phyloP scores from a whole-genome alignment of 768 basidiomycete species.

The Aureoboletus auriporus region DNA sequence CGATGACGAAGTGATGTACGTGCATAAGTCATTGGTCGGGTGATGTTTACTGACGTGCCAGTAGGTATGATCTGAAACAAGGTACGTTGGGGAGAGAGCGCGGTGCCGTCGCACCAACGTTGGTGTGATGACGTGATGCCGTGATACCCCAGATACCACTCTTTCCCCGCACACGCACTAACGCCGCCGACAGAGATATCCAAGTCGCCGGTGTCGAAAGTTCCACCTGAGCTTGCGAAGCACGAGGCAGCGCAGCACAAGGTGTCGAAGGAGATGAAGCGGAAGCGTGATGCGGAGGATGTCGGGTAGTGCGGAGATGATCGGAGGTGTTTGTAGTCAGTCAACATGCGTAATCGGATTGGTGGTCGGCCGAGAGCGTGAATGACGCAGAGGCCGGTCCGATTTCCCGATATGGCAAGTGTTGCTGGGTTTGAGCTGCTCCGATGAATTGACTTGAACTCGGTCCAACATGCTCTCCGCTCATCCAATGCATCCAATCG shows the following conservation, averaged over 20 bases:
- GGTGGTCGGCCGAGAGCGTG: constrained; percentile 12
- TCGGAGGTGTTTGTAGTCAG: neutral
- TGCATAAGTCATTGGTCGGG: constrained; percentile 14
- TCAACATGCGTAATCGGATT: neutral
- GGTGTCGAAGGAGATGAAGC: constrained; percentile 92
- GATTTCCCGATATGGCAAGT: constrained; percentile 15
- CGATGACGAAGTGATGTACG: constrained; percentile 95
- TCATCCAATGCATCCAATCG: constrained; percentile 31
- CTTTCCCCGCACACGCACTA: constrained; percentile 18
- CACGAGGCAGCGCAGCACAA: constrained; percentile 91
- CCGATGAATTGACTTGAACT: neutral
- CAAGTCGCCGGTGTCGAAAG: constrained; percentile 90
- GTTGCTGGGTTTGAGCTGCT: neutral
- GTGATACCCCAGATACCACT: constrained; percentile 10
- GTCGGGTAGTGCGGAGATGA: constrained; percentile 37
- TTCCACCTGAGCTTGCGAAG: constrained; percentile 81
- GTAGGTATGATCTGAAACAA: constrained; percentile 93
- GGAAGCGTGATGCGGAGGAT: constrained; percentile 84
- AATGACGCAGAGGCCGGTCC: constrained; percentile 16
- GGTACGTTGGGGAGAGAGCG: constrained; percentile 39
- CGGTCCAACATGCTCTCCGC: constrained; percentile 34
- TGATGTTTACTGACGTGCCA: constrained; percentile 1
- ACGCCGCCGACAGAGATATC: constrained; percentile 64
- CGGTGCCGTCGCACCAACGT: too few relatives aligned
- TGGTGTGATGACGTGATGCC: neutral